Percentiles rank a stretch among this genome's conserved stretches.
phyloP scores from a whole-genome alignment of 108 stramenopile genomes.

The Cyclotella sp. region DNA sequence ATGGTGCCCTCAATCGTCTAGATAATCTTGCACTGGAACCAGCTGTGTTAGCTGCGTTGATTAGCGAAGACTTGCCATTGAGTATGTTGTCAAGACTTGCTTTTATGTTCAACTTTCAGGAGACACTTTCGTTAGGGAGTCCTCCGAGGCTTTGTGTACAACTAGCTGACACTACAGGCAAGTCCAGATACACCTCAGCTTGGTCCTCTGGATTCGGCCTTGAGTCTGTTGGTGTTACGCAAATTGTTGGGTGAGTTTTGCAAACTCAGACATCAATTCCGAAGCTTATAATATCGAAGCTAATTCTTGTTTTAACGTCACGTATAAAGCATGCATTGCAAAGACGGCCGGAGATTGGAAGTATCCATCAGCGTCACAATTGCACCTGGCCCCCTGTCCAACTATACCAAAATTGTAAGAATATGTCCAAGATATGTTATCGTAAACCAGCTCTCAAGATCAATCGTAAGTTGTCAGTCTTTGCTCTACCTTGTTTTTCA shows the following conservation, averaged over 20 bases:
- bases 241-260: slow-evolving; percentile 74
- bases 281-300: not conserved
- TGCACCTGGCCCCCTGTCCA: slow-evolving; percentile 89
- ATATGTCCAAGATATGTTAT: slow-evolving; percentile 91
- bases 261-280: not conserved
- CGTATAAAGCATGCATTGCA: slow-evolving; percentile 76
- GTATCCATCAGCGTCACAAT: slow-evolving; percentile 83
- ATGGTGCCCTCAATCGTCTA: slow-evolving; percentile 63
- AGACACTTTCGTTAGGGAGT: slow-evolving; percentile 68
- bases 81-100: slow-evolving; percentile 73
- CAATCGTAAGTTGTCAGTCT: slow-evolving; percentile 53
- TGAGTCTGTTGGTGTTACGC: slow-evolving; percentile 96
- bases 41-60: slow-evolving; percentile 54
- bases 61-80: slow-evolving; percentile 77
- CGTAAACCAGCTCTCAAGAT: slow-evolving; percentile 74
- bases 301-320: not conserved
- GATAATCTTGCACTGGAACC: slow-evolving; percentile 36
- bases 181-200: slow-evolving; percentile 68
- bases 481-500: not conserved
- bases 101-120: slow-evolving; percentile 96
- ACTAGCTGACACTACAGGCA: slow-evolving; percentile 61
- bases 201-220: slow-evolving; percentile 91
- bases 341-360: slow-evolving; percentile 83
- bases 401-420: slow-evolving; percentile 95
- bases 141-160: slow-evolving; percentile 81